phyloP scores from a whole-genome alignment of 768 basidiomycete species.

The Boletus eberwhitei region DNA sequence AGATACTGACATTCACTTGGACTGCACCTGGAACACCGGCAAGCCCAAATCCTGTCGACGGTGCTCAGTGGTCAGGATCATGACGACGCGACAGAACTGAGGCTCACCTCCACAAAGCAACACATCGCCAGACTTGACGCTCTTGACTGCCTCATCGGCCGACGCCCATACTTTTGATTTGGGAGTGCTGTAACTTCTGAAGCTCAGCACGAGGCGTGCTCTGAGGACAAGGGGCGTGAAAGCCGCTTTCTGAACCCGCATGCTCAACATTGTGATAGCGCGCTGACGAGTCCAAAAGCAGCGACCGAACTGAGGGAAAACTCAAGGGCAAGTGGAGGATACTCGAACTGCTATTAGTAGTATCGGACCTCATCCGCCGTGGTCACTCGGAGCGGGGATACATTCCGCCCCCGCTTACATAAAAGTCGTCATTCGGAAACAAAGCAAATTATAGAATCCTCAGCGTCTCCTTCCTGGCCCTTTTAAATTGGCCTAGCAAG shows the following conservation, averaged over 20 bases:
- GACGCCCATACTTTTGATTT: constrained; percentile 74
- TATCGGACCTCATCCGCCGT: constrained; percentile 28
- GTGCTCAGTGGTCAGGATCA: neutral
- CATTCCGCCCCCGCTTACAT: neutral
- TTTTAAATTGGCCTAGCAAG: constrained; percentile 66
- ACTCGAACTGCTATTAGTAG: neutral
- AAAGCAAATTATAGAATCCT: neutral
- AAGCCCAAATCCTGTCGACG: constrained; percentile 72
- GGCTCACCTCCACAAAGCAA: constrained; percentile 77
- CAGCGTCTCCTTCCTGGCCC: constrained; percentile 60
- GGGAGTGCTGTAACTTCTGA: constrained; percentile 31
- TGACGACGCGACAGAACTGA: neutral
- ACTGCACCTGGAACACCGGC: constrained; percentile 79
- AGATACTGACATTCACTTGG: neutral
- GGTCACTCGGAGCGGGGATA: neutral
- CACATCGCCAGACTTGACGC: constrained; percentile 75
- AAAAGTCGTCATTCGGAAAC: neutral
- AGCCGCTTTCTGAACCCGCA: constrained; percentile 12
- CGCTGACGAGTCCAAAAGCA: neutral
- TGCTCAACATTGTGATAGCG: constrained; percentile 21
- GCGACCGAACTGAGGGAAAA: neutral
- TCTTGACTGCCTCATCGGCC: constrained; percentile 78
- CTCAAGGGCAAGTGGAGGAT: neutral
- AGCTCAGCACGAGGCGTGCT: constrained; percentile 11
- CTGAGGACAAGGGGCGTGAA: constrained; percentile 18